Base-by-base conservation (phyloP, 1,284 basidiomycete genomes). In the Laetiporus sulphureus region DNA sequence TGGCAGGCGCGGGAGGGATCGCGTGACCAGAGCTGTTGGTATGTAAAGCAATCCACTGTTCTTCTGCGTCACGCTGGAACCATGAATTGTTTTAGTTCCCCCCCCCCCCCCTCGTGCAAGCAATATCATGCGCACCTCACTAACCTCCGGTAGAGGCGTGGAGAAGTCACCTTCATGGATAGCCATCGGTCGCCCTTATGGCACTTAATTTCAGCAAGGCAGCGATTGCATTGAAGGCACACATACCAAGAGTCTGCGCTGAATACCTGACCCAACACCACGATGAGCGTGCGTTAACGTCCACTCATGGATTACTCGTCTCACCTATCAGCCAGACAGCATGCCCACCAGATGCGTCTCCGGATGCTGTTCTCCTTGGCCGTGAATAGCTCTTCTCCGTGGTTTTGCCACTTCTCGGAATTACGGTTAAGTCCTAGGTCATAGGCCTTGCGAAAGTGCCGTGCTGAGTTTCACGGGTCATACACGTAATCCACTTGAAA, bases 401-500 rank as follows among this genome's bases (percentile, higher is more conserved):
- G 69, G 40, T 79, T 72, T 55, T 79, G 76, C 85, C 86, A 91
- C 45, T 75, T 77, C 31, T 84, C 78, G 8, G 87, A 77, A 52
- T 88, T 79, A 23, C 85, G 82, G 58, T 91, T 89, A 37, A 92
- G 65, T 16, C 89, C 89, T n/a, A 92, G 65, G 58, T 92, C 90
- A 49, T 84, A 73, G 0, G 89, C 89, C 88, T 91, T 41, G 38
- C 46, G 39, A 32, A 40, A 25, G 25, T 20, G 21, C 20, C 40
- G 15, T 34, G 33, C 13, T 23, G 3, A 29, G 20, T 48, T 25
- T 32, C 12, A 31, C 34, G 22, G 22, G 7, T 23, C 16, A 32
- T 20, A 24, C 32, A 32, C 16, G 10, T 29, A 39, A 45, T 30
- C 13, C 21, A n/a, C n/a, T n/a, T 18, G 30, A 16, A 20, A 30